Percentiles rank a stretch among this genome's conserved stretches.
These are phyloP conservation scores for Nidula microcarpa DNA, from an alignment of 768 basidiomycete genomes.

Conservation along the genomic window DNA sequence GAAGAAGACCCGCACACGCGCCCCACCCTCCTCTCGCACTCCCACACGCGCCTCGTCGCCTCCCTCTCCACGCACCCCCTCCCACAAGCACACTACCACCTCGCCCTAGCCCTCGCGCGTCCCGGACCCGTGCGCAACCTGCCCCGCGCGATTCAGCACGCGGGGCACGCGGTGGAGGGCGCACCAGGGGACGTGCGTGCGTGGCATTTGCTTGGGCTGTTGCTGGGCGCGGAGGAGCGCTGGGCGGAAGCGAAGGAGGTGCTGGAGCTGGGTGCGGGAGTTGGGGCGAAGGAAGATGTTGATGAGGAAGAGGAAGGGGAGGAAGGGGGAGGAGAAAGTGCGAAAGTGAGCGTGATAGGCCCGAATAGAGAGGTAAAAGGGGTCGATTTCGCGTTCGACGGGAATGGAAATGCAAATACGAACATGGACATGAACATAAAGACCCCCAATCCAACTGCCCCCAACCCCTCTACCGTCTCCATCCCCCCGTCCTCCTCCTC, in stretches of 20 bases:
- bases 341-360: neutral
- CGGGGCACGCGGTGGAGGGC: conserved; percentile 70
- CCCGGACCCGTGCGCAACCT: conserved; percentile 64
- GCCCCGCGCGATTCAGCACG: conserved; percentile 61
- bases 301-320: conserved; percentile 9
- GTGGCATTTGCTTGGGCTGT: conserved; percentile 88
- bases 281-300: conserved; percentile 31
- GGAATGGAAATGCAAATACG: neutral
- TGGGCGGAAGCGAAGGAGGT: conserved; percentile 77
- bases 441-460: neutral
- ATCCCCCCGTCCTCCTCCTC: neutral
- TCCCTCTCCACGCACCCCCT: conserved; percentile 49
- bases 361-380: neutral
- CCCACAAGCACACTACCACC: conserved; percentile 67
- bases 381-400: neutral
- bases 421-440: neutral
- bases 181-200: conserved; percentile 63
- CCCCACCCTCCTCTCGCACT: conserved; percentile 50
- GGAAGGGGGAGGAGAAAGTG: conserved; percentile 5
- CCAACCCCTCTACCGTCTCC: too few relatives aligned
- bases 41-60: conserved; percentile 45
- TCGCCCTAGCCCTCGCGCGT: conserved; percentile 72
- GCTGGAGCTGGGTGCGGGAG: conserved; percentile 69
- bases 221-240: conserved; percentile 76
- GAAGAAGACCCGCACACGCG: conserved; percentile 68